Base-by-base conservation (phyloP, 768 basidiomycete species). In the Mrakia frigida region DNA sequence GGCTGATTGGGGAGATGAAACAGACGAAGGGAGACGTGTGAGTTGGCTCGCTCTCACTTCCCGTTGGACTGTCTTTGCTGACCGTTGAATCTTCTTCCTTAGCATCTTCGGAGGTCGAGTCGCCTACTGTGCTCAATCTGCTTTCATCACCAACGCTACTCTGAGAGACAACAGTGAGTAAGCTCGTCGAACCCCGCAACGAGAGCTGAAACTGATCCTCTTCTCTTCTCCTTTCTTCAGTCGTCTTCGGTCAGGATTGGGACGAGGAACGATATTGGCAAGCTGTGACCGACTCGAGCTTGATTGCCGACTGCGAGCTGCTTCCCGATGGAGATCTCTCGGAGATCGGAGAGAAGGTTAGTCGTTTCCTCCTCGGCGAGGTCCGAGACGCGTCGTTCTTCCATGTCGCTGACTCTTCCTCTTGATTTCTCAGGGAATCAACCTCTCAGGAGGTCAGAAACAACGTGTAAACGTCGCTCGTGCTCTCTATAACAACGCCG, bases 111-210 rank as follows among this genome's bases (percentile, higher is more conserved):
- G 90, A 10, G 90, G 90, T 0, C 83, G 84, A 21, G 85, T 93
- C 10, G 90, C 89, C 0, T 92, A 94, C 82, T 94, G 92, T 80
- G 89, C 90, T 21, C 94, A 98, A 82, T 89, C 86, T 60, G 90
- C 94, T 18, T 97, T 94, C 93, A 95, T 98, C 76, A 92, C 93
- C 82, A 91, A 91, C 80, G 87, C 92, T 0, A 94, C 94, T 0
- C 88, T 95, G 6, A 37, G 35, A 13, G 53, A 73, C 13, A 60
- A 60, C 25, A 25, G 73, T 61, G 35, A 25, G 52, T 63, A 5
- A 4, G 25, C 56, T 39, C 37, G 39, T 61, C 39, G 67, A 68
- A 33, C n/a, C n/a, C n/a, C n/a, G n/a, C n/a, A n/a, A n/a, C n/a
- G n/a, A n/a, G 35, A 52, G 41, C 23, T 10, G 3, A 28, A 37